phyloP scores from a whole-genome alignment of 2,329 filamentous ascomycete species.

The Neoarthrinium moseri region DNA sequence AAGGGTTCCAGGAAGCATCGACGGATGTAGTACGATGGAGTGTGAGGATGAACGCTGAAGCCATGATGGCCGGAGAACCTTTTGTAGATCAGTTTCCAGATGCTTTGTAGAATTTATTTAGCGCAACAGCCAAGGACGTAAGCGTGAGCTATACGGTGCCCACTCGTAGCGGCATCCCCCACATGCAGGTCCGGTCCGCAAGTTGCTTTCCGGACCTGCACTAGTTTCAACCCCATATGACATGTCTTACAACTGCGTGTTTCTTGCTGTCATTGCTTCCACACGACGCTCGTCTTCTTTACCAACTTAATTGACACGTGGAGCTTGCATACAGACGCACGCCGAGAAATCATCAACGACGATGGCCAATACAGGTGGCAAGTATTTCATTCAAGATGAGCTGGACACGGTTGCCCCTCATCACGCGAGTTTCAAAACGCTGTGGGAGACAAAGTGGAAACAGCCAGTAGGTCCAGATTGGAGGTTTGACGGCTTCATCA shows the following conservation, averaged over 20 bases:
- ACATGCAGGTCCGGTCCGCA: no score
- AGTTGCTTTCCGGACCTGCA: no score
- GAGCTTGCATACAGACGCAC: no score
- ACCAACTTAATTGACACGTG: no score
- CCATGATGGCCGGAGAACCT: not conserved
- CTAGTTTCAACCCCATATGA: no score
- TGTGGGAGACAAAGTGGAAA: conserved; percentile 31
- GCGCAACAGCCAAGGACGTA: no score
- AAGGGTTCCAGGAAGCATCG: not conserved
- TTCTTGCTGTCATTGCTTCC: no score
- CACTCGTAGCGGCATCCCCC: no score
- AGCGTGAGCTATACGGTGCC: no score
- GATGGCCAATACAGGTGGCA: conserved; percentile 25
- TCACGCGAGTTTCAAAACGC: conserved; percentile 24
- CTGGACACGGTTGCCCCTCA: conserved; percentile 19
- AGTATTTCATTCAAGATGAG: conserved; percentile 26
- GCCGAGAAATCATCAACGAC: not conserved
- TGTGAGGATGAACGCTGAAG: conserved; percentile 26
- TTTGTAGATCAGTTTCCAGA: not conserved
- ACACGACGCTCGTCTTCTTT: no score
- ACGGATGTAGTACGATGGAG: conserved; percentile 34
- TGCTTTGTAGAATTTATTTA: no score
- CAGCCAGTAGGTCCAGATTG: conserved; percentile 15
- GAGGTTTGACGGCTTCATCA: not conserved
- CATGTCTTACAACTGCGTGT: no score